These are phyloP conservation scores for Chalaropsis thielavioides DNA, from an alignment of 2,329 filamentous ascomycete species.

Conservation along the genomic window DNA sequence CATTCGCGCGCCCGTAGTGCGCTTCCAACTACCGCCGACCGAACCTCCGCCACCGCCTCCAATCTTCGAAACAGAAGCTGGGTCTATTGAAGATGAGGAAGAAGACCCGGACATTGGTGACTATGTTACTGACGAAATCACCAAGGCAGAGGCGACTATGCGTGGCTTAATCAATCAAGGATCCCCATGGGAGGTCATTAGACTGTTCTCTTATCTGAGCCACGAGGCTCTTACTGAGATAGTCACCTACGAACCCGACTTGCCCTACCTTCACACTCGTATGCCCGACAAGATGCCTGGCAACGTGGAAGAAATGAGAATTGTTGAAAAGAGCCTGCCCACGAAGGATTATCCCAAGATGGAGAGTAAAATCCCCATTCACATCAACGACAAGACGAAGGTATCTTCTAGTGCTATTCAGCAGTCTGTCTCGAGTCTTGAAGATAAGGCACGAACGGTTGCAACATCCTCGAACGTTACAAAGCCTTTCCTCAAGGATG, in stretches of 20 bases:
- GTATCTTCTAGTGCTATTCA: background rate
- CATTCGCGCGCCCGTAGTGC: slow-evolving; percentile 24
- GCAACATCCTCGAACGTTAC: background rate
- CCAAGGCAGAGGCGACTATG: slow-evolving; percentile 36
- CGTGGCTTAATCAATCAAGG: slow-evolving; percentile 30
- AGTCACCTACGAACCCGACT: slow-evolving; percentile 29
- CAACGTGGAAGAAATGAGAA: background rate
- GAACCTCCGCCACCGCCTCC: slow-evolving; percentile 22
- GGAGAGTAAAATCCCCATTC: background rate
- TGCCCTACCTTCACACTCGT: slow-evolving; percentile 12
- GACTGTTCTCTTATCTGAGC: slow-evolving; percentile 34
- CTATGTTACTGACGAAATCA: slow-evolving; percentile 39
- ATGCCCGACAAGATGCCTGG: background rate
- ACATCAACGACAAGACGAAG: background rate
- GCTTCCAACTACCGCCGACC: slow-evolving; percentile 30
- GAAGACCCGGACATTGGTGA: slow-evolving; percentile 45
- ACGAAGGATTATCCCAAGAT: background rate
- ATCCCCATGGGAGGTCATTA: slow-evolving; percentile 30
- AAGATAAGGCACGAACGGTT: background rate
- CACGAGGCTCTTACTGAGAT: slow-evolving; percentile 36
- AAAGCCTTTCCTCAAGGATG: background rate
- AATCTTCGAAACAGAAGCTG: slow-evolving; percentile 10
- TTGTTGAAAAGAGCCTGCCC: background rate
- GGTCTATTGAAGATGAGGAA: slow-evolving; percentile 26
- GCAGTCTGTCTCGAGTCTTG: background rate